phyloP scores from a whole-genome alignment of 176 grass and related monocot genomes.

The Oryza brachyantha region DNA sequence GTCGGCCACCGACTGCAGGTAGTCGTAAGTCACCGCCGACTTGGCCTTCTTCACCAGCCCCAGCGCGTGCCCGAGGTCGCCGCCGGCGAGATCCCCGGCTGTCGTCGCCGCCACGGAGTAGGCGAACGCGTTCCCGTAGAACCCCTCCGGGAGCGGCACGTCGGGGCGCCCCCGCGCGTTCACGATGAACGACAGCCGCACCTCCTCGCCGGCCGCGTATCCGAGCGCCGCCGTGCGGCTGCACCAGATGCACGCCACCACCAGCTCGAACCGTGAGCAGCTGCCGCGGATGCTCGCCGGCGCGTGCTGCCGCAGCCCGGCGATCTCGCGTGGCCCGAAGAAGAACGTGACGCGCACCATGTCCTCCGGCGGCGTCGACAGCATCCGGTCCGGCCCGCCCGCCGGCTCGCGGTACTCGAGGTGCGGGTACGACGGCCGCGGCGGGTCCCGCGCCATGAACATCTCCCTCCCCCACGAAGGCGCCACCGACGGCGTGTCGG shows the following conservation, averaged over 20 bases:
- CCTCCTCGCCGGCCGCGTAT: constrained; percentile 46
- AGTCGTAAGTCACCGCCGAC: constrained; percentile 48
- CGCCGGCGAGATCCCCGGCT: constrained; percentile 35
- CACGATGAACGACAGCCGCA: constrained; percentile 56
- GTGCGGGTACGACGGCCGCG: constrained; percentile 41
- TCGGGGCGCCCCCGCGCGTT: constrained; percentile 48
- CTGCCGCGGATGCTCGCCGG: constrained; percentile 17
- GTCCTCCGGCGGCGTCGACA: not conserved
- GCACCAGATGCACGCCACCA: constrained; percentile 63
- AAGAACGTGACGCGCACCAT: constrained; percentile 40
- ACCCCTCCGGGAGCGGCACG: constrained; percentile 50
- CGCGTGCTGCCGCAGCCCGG: constrained; percentile 40
- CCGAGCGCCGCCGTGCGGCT: constrained; percentile 56
- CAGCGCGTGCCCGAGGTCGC: constrained; percentile 47
- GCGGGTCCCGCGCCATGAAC: constrained; percentile 32
- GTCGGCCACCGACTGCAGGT: constrained; percentile 69
- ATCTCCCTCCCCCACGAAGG: constrained; percentile 63
- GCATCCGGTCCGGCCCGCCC: constrained; percentile 13
- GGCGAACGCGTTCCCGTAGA: constrained; percentile 76
- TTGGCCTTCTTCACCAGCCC: constrained; percentile 70
- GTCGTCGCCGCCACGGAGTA: constrained; percentile 53
- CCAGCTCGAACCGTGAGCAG: constrained; percentile 58
- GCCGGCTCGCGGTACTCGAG: constrained; percentile 52
- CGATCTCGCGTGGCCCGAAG: constrained; percentile 46
- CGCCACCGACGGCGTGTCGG: constrained; percentile 19